A percentile compares a stretch with the other conserved stretches of the same genome.
Evolutionary conservation across 2,329 filamentous ascomycete species (phyloP).

Genomic region (Geosmithia morbida): DNA sequence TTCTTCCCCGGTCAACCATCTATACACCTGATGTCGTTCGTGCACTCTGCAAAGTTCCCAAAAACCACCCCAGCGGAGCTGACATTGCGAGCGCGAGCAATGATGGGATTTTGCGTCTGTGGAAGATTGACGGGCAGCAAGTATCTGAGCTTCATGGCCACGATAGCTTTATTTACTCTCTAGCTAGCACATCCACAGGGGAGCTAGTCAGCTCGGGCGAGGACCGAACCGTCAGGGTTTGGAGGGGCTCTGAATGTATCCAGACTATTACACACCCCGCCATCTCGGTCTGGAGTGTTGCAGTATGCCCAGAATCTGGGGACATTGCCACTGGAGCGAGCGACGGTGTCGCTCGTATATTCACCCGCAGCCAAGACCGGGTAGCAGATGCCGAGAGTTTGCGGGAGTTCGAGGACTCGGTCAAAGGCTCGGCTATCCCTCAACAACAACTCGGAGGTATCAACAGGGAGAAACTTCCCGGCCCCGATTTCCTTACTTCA

Average conservation of each 20-base stretch:
- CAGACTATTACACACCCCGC: conserved; percentile 96
- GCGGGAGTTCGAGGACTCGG: conserved; percentile 64
- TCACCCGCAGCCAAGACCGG: conserved; percentile 57
- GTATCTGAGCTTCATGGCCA: conserved; percentile 73
- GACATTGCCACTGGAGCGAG: conserved; percentile 93
- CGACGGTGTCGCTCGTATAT: conserved; percentile 73
- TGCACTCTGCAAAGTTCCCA: conserved; percentile 71
- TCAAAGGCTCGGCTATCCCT: conserved; percentile 74
- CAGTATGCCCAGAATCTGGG: conserved; percentile 66
- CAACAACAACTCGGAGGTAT: conserved; percentile 71
- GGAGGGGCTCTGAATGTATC: conserved; percentile 69
- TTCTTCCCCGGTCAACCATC: conserved; percentile 37
- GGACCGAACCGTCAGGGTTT: conserved; percentile 84
- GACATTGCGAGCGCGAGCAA: conserved; percentile 95
- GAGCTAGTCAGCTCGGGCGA: conserved; percentile 87
- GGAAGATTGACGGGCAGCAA: conserved; percentile 66
- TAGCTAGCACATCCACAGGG: conserved; percentile 64
- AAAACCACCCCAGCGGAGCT: conserved; percentile 63
- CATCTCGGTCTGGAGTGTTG: conserved; percentile 90
- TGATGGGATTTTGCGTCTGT: conserved; percentile 76
- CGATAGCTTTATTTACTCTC: conserved; percentile 86
- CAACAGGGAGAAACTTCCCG: conserved; percentile 85
- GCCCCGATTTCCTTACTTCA: conserved; percentile 69
- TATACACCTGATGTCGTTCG: conserved; percentile 71
- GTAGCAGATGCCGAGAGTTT: conserved; percentile 55